A percentile compares a stretch with the other conserved stretches of the same genome.
Conservation (phyloP, 1,139 yeast genomes). For the Yamadazyma friedrichii region DNA sequence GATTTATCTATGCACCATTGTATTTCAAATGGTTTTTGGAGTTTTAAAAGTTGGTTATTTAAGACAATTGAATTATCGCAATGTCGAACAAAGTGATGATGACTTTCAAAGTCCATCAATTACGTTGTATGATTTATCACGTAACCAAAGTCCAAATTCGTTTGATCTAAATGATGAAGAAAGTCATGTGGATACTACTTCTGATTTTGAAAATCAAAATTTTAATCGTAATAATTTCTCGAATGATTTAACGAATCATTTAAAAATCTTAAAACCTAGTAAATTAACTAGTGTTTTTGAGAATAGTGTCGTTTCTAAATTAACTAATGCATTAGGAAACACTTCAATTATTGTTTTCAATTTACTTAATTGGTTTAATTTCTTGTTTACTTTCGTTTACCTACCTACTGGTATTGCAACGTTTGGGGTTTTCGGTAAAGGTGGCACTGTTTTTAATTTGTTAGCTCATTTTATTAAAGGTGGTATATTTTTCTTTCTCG, state of each 20-base stretch:
- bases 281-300: slow-evolving; percentile 2
- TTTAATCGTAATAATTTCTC: slow-evolving; percentile 4
- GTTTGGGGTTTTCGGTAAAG: slow-evolving; percentile 68
- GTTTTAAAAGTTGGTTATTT: slow-evolving; percentile 21
- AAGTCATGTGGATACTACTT: background rate
- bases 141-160: slow-evolving; percentile 15
- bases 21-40: slow-evolving; percentile 57
- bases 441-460: slow-evolving; percentile 65
- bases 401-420: slow-evolving; percentile 76
- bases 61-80: slow-evolving; percentile 15
- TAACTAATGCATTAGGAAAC: slow-evolving; percentile 8
- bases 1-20: slow-evolving; percentile 52
- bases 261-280: slow-evolving; percentile 7
- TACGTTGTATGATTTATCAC: slow-evolving; percentile 35
- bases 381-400: slow-evolving; percentile 59
- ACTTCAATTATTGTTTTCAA: slow-evolving; percentile 35
- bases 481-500: slow-evolving; percentile 77
- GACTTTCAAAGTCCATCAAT: slow-evolving; percentile 35
- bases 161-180: slow-evolving; percentile 12
- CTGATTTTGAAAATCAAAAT: background rate
- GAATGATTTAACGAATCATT: slow-evolving; percentile 13
- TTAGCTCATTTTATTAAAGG: slow-evolving; percentile 97
- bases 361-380: slow-evolving; percentile 62
- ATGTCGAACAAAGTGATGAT: slow-evolving; percentile 34
- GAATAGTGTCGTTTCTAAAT: slow-evolving; percentile 7